Base-by-base conservation (phyloP, 139 green algal genomes). In the Asterochloris erici region DNA sequence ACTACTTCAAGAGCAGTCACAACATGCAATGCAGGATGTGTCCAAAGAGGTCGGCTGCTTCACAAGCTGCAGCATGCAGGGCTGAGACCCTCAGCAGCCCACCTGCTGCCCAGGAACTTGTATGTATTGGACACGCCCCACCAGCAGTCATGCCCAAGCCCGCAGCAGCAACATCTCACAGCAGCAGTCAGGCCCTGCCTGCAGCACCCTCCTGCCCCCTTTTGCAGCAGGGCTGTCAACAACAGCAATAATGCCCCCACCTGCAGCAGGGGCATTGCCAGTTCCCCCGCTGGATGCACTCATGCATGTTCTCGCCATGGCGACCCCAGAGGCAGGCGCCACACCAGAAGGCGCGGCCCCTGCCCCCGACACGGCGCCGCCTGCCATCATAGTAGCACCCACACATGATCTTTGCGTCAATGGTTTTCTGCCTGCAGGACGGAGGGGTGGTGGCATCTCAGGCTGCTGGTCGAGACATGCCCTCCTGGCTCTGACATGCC, bases 271-370 rank as follows among this genome's bases (percentile, higher is more conserved):
- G 23, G 19, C 24, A 54, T 2, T 63, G 16, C 77, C 77, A 74
- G 63, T 81, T 64, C 24, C 77, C 47, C 14, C 76, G 76, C 9
- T 70, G 77, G 14, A 24, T 77, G 24, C 86, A 88, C 75, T 94
- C 91, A 2, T 91, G 66, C 6, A 94, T 84, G 84, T 94, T 90
- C 79, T 94, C 90, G 13, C 91, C 91, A 79, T 93, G 89, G 64
- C 91, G 88, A 73, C 84, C 73, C 82, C 83, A 85, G 24, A 94
- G 85, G 84, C 91, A 94, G n/a, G 68, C 63, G 29, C 86, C 86
- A 75, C 82, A 94, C 85, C 89, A 92, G 61, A 85, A 78, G 14
- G 90, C 91, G 0, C 87, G 77, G 47, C 27, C 81, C 12, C 54
- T 75, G 16, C 90, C 90, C 1, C 88, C 89, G 12, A 82, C 38